Evolutionary conservation across 2,329 filamentous ascomycete species (phyloP).

Genomic region (Fusarium euwallaceae): DNA sequence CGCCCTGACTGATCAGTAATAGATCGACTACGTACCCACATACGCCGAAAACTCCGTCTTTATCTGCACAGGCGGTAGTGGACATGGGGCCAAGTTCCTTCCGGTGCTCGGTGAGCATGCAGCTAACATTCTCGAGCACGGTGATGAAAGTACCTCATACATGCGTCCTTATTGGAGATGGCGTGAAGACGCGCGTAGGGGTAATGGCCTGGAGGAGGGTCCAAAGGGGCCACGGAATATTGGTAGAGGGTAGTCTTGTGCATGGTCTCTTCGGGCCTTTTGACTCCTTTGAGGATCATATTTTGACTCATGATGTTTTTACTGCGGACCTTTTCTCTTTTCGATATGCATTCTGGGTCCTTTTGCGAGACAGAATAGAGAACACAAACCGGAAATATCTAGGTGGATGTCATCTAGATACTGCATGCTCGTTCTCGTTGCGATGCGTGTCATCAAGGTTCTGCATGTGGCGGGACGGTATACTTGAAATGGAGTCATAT

Average conservation of each 20-base stretch:
- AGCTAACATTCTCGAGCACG: constrained; percentile 48
- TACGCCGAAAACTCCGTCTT: constrained; percentile 49
- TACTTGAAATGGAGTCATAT: neutral
- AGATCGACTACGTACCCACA: constrained; percentile 51
- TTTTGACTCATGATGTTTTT: neutral
- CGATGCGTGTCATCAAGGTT: neutral
- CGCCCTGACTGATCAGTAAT: accelerated
- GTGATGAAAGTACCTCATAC: constrained; percentile 43
- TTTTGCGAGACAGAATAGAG: neutral
- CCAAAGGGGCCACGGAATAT: constrained; percentile 23
- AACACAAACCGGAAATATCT: no score
- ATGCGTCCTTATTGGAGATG: constrained; percentile 51
- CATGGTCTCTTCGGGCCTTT: neutral
- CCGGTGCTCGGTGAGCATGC: constrained; percentile 53
- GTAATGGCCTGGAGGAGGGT: constrained; percentile 50
- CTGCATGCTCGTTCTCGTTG: neutral
- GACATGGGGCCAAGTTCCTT: constrained; percentile 54
- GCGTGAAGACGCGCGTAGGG: constrained; percentile 42
- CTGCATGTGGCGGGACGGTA: neutral
- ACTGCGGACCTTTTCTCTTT: neutral
- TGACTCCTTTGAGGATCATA: neutral
- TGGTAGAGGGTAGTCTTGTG: neutral
- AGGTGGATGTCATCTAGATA: neutral
- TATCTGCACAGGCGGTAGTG: constrained; percentile 52
- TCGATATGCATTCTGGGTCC: neutral